These are phyloP conservation scores for Spathaspora arborariae DNA, from an alignment of 805 yeast species.

Conservation along the genomic window DNA sequence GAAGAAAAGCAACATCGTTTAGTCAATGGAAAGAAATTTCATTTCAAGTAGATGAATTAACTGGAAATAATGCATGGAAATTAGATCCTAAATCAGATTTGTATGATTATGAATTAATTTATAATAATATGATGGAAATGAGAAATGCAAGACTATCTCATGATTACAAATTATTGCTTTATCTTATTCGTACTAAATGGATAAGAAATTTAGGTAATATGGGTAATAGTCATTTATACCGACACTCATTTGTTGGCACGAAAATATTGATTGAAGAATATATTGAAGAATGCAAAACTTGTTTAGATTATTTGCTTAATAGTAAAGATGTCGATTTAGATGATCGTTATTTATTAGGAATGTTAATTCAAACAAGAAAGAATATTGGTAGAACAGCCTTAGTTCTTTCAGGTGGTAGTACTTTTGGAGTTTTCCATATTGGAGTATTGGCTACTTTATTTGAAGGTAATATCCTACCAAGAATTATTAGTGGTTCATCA, in stretches of 20 bases:
- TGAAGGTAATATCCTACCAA: conserved; percentile 74
- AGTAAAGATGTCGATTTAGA: conserved; percentile 46
- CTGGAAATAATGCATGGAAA: conserved; percentile 75
- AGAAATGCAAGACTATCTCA: conserved; percentile 51
- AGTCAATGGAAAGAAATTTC: conserved; percentile 68
- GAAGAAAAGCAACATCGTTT: conserved; percentile 39
- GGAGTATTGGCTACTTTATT: conserved; percentile 83
- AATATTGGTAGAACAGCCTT: conserved; percentile 93
- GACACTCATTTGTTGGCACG: conserved; percentile 82
- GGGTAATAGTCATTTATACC: conserved; percentile 74
- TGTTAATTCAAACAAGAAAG: conserved; percentile 81
- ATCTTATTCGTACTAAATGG: conserved; percentile 81
- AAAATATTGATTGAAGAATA: conserved; percentile 80
- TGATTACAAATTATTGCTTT: conserved; percentile 61
- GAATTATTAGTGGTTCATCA: conserved; percentile 88
- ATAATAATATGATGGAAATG: conserved; percentile 51
- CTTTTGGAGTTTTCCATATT: conserved; percentile 87
- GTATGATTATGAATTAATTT: conserved; percentile 69
- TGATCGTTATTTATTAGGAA: conserved; percentile 67
- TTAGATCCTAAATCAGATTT: conserved; percentile 51
- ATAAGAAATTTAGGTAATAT: conserved; percentile 81
- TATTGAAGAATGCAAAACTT: conserved; percentile 64
- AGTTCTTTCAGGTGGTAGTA: conserved; percentile 94
- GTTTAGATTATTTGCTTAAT: conserved; percentile 37
- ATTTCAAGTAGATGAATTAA: conserved; percentile 56